Conservation (phyloP, 352 stramenopile species). For the Phytophthora litchii region DNA sequence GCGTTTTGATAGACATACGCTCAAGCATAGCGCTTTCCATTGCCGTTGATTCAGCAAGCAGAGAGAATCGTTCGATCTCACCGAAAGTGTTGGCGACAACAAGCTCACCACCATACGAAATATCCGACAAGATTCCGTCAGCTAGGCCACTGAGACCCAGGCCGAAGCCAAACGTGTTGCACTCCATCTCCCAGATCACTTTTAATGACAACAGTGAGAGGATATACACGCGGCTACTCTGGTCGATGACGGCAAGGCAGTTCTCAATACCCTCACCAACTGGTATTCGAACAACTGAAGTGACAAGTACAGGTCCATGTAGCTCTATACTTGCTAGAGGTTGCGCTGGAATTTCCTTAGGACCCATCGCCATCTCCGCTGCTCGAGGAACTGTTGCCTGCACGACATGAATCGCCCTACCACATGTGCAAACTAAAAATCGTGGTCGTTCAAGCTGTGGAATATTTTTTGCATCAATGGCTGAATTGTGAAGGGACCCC, state of each 20-base stretch:
- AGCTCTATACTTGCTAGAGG: slow-evolving; percentile 62
- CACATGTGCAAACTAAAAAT: slow-evolving; percentile 67
- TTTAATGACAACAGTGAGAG: slow-evolving; percentile 62
- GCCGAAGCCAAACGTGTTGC: slow-evolving; percentile 32
- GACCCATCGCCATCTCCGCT: slow-evolving; percentile 60
- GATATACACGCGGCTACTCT: slow-evolving; percentile 71
- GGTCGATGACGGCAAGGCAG: slow-evolving; percentile 68
- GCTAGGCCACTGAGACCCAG: slow-evolving; percentile 44
- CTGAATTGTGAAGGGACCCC: slow-evolving; percentile 9
- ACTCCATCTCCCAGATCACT: slow-evolving; percentile 57
- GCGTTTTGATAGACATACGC: slow-evolving; percentile 56
- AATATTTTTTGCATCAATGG: slow-evolving; percentile 23
- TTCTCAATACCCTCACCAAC: slow-evolving; percentile 62
- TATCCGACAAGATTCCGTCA: slow-evolving; percentile 44
- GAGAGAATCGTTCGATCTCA: slow-evolving; percentile 68
- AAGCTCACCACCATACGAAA: slow-evolving; percentile 62
- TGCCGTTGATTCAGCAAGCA: slow-evolving; percentile 58
- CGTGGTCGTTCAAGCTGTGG: slow-evolving; percentile 45
- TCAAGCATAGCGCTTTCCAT: slow-evolving; percentile 69
- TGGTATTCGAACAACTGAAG: slow-evolving; percentile 60
- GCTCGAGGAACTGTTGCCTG: slow-evolving; percentile 55
- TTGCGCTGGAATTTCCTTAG: slow-evolving; percentile 51
- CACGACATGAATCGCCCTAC: slow-evolving; percentile 59
- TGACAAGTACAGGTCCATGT: slow-evolving; percentile 44
- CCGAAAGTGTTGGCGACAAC: slow-evolving; percentile 65